Conservation (phyloP, 306 rosid genomes). For the Nissolia schottii region DNA sequence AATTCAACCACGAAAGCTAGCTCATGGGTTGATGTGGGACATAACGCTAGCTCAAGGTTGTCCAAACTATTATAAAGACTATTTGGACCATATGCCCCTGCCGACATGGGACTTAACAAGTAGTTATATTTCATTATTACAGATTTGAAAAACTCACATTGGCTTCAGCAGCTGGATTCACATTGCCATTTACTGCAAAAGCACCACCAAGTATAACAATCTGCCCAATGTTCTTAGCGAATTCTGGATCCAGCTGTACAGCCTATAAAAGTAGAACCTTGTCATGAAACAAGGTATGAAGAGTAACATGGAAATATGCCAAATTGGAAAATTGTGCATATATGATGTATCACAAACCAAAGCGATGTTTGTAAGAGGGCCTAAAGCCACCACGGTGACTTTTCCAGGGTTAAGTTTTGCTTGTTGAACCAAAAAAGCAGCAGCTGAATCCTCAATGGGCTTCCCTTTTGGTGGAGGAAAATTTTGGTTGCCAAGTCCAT, state of each 20-base stretch:
- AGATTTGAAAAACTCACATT: slow-evolving; percentile 46
- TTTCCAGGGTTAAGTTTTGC: slow-evolving; percentile 72
- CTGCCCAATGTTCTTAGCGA: slow-evolving; percentile 62
- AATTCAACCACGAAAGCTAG: too few species aligned
- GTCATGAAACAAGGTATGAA: not conserved
- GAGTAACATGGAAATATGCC: not conserved
- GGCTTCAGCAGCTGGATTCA: slow-evolving; percentile 93
- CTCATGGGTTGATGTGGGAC: too few species aligned
- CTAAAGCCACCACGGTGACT: slow-evolving; percentile 83
- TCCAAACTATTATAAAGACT: too few species aligned
- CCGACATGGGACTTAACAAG: too few species aligned
- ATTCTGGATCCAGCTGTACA: slow-evolving; percentile 72
- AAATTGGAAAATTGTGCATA: slow-evolving; percentile 17
- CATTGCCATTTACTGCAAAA: slow-evolving; percentile 89
- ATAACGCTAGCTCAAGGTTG: too few species aligned
- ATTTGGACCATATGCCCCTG: too few species aligned
- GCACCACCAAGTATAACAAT: slow-evolving; percentile 89
- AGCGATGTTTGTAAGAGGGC: slow-evolving; percentile 94
- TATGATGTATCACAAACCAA: slow-evolving; percentile 45
- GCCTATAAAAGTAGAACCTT: slow-evolving; percentile 46
- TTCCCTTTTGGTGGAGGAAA: slow-evolving; percentile 83
- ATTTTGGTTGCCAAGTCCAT: slow-evolving; percentile 97
- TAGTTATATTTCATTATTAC: slow-evolving; percentile 1
- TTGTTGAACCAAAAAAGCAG: slow-evolving; percentile 69
- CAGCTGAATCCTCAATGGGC: slow-evolving; percentile 65